phyloP scores from a whole-genome alignment of 345 rosid species.

The Cardamine chenopodiifolia region DNA sequence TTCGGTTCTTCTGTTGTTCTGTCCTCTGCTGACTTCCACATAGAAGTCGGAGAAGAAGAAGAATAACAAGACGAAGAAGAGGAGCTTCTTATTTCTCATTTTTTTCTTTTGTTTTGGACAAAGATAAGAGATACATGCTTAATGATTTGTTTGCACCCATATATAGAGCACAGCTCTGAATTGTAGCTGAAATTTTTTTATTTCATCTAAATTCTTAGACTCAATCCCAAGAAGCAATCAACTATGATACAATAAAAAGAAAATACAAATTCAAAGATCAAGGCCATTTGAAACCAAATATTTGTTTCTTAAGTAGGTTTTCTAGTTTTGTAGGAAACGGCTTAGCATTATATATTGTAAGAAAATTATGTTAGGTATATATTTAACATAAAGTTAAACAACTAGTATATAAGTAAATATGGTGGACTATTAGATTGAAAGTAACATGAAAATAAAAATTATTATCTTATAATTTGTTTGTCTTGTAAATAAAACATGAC shows the following conservation, averaged over 20 bases:
- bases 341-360: not conserved
- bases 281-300: not conserved
- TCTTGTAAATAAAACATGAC: too few relatives aligned
- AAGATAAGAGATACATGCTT: too few relatives aligned
- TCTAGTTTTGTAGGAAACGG: not conserved
- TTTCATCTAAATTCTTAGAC: not conserved
- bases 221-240: not conserved
- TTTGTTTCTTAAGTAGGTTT: not conserved
- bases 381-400: too few relatives aligned
- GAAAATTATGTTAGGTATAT: too few relatives aligned
- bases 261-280: not conserved
- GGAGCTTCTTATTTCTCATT: conserved; percentile 14
- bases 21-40: conserved; percentile 24
- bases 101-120: too few relatives aligned
- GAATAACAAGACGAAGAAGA: not conserved
- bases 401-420: too few relatives aligned
- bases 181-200: not conserved
- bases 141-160: not conserved
- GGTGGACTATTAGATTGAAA: too few relatives aligned
- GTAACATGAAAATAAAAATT: too few relatives aligned
- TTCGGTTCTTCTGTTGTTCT: conserved; percentile 29
- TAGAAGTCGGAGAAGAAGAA: not conserved
- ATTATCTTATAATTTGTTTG: too few relatives aligned
- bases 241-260: not conserved
- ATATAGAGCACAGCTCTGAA: not conserved